These are phyloP conservation scores for Peltaster fructicola DNA, from an alignment of 2,329 filamentous ascomycete species.

Conservation along the genomic window DNA sequence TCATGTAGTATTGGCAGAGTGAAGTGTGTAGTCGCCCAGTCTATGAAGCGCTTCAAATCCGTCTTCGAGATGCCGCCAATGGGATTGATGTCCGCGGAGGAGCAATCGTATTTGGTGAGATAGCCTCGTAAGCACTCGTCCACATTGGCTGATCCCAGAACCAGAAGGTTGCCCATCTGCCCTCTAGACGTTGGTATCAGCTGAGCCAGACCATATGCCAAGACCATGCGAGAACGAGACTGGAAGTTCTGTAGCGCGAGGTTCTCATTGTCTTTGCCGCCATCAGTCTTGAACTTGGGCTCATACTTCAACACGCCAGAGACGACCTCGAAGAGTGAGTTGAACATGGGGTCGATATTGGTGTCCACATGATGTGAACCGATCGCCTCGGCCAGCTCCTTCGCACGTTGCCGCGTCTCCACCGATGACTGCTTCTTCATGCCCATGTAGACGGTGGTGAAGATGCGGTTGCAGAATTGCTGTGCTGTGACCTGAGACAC, in stretches of 20 bases:
- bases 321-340: slow-evolving; percentile 43
- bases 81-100: slow-evolving; percentile 39
- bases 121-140: slow-evolving; percentile 41
- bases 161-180: slow-evolving; percentile 42
- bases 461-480: slow-evolving; percentile 41
- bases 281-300: slow-evolving; percentile 45
- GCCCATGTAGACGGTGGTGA: slow-evolving; percentile 54
- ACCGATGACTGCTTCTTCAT: slow-evolving; percentile 45
- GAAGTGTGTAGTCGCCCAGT: slow-evolving; percentile 43
- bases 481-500: slow-evolving; percentile 36
- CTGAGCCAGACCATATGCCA: slow-evolving; percentile 46
- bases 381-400: slow-evolving; percentile 41
- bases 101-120: slow-evolving; percentile 55
- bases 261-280: slow-evolving; percentile 42
- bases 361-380: slow-evolving; percentile 56
- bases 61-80: slow-evolving; percentile 48
- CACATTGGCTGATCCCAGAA: slow-evolving; percentile 52
- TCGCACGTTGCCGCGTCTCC: slow-evolving; percentile 50
- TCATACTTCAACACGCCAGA: slow-evolving; percentile 40
- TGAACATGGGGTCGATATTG: slow-evolving; percentile 52
- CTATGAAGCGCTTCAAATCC: slow-evolving; percentile 55
- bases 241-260: slow-evolving; percentile 52
- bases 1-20: slow-evolving; percentile 45
- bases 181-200: slow-evolving; percentile 42
- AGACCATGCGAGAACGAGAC: slow-evolving; percentile 47